These are phyloP conservation scores for Hypomontagnella monticulosa DNA, from an alignment of 495 filamentous ascomycete species.

Conservation along the genomic window DNA sequence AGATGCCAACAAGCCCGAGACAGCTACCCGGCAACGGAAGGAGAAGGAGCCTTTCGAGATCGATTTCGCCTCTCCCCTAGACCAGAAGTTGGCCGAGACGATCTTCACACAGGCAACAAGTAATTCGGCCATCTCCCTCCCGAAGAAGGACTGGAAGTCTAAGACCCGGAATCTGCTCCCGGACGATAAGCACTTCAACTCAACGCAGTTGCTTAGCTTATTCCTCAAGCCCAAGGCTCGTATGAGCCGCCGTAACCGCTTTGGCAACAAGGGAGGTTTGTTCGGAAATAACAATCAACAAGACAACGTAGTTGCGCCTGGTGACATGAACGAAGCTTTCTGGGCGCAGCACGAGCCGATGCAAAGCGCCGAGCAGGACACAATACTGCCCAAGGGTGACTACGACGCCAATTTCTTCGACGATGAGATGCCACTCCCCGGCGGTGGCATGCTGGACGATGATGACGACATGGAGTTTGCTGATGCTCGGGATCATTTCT, in stretches of 20 bases:
- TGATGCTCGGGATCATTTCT: constrained; percentile 90
- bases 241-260: constrained; percentile 60
- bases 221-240: constrained; percentile 95
- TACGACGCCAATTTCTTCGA: constrained; percentile 99
- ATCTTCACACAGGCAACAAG: constrained; percentile 84
- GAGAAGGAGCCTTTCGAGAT: constrained; percentile 98
- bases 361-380: constrained; percentile 53
- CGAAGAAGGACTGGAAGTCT: constrained; percentile 94
- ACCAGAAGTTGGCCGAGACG: constrained; percentile 73
- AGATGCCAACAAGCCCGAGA: constrained; percentile 72
- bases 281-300: constrained; percentile 52
- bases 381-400: constrained; percentile 66
- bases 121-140: constrained; percentile 82
- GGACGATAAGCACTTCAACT: constrained; percentile 99
- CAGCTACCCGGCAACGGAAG: constrained; percentile 71
- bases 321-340: constrained; percentile 92
- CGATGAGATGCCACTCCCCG: constrained; percentile 81
- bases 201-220: constrained; percentile 82
- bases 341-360: constrained; percentile 82
- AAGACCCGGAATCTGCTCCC: constrained; percentile 92
- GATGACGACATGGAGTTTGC: constrained; percentile 81
- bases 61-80: constrained; percentile 81
- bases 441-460: constrained; percentile 78
- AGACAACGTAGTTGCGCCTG: constrained; percentile 67
- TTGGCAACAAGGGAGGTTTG: constrained; percentile 47